A percentile compares a stretch with the other conserved stretches of the same genome.
These are phyloP conservation scores for Ocimum tenuiflorum DNA, from an alignment of 257 asterid genomes.

Conservation along the genomic window DNA sequence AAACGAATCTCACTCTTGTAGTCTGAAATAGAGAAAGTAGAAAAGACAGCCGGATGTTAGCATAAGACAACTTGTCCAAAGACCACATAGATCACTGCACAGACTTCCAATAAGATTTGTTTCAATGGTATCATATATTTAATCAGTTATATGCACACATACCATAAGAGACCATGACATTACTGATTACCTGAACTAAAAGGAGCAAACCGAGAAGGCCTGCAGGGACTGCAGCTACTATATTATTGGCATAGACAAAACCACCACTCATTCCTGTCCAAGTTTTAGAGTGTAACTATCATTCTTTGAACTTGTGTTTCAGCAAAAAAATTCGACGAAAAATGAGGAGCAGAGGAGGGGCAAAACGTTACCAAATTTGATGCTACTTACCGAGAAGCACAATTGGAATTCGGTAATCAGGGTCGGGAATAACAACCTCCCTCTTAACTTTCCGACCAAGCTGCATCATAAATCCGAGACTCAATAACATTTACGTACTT, in stretches of 20 bases:
- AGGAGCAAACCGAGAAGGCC: slow-evolving; percentile 88
- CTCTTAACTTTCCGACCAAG: slow-evolving; percentile 54
- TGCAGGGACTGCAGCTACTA: slow-evolving; percentile 69
- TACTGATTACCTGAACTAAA: slow-evolving; percentile 94
- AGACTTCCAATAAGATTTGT: background rate
- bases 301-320: background rate
- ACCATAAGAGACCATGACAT: background rate
- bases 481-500: background rate
- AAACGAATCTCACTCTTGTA: slow-evolving; percentile 84
- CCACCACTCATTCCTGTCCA: slow-evolving; percentile 70
- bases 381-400: slow-evolving; percentile 61
- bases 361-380: background rate
- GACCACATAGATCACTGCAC: background rate
- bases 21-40: slow-evolving; percentile 42
- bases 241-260: slow-evolving; percentile 53
- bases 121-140: slow-evolving; percentile 1
- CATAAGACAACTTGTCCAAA: background rate
- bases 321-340: background rate
- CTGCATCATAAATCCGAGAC: slow-evolving; percentile 34
- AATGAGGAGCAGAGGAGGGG: no score
- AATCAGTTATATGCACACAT: background rate
- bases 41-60: background rate
- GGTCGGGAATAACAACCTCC: slow-evolving; percentile 68
- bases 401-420: slow-evolving; percentile 77
- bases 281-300: background rate